Conservation (phyloP, 164 flowering plant species). For the Buxus sempervirens region DNA sequence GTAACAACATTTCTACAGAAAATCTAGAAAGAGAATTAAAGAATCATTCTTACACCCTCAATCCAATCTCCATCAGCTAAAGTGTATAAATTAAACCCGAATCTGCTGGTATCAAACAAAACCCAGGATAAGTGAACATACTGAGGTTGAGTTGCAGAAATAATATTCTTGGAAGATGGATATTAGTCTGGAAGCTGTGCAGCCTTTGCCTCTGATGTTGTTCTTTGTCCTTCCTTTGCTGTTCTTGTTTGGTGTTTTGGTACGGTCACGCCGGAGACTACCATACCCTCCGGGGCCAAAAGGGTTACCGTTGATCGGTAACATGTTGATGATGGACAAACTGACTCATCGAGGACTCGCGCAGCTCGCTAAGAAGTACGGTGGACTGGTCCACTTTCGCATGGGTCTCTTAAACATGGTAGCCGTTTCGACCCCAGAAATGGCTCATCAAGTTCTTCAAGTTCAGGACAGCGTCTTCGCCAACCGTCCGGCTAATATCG, state of each 20-base stretch:
- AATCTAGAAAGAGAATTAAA: too few species aligned
- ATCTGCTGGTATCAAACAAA: too few species aligned
- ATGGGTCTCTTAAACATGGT: constrained; percentile 21
- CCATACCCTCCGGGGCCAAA: constrained; percentile 34
- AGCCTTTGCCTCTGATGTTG: not conserved
- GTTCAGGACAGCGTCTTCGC: constrained; percentile 26
- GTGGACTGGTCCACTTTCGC: constrained; percentile 22
- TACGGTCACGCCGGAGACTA: not conserved
- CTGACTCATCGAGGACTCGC: constrained; percentile 29
- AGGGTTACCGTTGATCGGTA: constrained; percentile 26
- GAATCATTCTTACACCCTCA: too few species aligned
- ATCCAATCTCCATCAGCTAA: too few species aligned
- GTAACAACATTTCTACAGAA: too few species aligned
- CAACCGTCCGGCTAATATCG: constrained; percentile 23
- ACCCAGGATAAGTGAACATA: too few species aligned
- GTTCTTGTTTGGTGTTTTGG: not conserved
- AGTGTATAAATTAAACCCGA: too few species aligned
- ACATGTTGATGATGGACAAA: constrained; percentile 26
- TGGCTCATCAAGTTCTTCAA: constrained; percentile 24
- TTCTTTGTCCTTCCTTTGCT: not conserved
- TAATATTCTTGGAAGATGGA: too few species aligned
- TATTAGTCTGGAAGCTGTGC: not conserved
- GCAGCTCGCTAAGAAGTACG: constrained; percentile 15
- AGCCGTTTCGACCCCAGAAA: constrained; percentile 20
- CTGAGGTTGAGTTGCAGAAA: too few species aligned